Evolutionary conservation across 495 filamentous ascomycete genomes (phyloP), one percentile per base, ranked within the genome.

Genomic region (Penicillium tannophilum): DNA sequence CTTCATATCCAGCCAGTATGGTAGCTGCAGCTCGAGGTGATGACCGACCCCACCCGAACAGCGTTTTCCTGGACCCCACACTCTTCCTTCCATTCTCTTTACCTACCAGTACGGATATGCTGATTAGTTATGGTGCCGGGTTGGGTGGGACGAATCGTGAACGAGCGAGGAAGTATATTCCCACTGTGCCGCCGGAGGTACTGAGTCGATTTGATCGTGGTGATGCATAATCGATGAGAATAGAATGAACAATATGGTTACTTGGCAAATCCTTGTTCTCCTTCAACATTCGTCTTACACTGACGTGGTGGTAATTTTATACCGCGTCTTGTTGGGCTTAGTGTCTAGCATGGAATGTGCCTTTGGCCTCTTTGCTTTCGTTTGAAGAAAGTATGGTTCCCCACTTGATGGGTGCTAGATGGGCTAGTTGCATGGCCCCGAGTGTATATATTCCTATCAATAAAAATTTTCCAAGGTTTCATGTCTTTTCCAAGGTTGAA

Each of bases 21-120:
- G 51, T 52, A 0, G 48, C 60, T 2, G 11, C 47, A 9, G 44
- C 36, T 47, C 55, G 63, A 31, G 6, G 14, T 4, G 74, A 77
- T 11, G 76, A 75, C 35, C 72, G 72, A n/a, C 68, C 70, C n/a
- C 63, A 67, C 6, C 58, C 93, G 11, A 72, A 70, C 46, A 67
- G 60, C 6, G 63, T 97, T 28, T 84, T 97, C 39, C 75, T 98
- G 26, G 92, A 98, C 67, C 90, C 93, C 17, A 88, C 92, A 11
- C 78, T 96, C 41, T 97, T 96, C 84, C 83, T 99, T 26, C 95
- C 95, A 1, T 99, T 99, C 70, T 88, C 88, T 33, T 79, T 99
- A 20, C 94, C 94, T 1, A 96, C 94, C 6, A 95, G 92, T 58
- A 97, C 93, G 16, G 94, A 98, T 70, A 98, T 99, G 94, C 80